Conservation (phyloP, 2,329 filamentous ascomycete genomes). For the Monilinia laxa region DNA sequence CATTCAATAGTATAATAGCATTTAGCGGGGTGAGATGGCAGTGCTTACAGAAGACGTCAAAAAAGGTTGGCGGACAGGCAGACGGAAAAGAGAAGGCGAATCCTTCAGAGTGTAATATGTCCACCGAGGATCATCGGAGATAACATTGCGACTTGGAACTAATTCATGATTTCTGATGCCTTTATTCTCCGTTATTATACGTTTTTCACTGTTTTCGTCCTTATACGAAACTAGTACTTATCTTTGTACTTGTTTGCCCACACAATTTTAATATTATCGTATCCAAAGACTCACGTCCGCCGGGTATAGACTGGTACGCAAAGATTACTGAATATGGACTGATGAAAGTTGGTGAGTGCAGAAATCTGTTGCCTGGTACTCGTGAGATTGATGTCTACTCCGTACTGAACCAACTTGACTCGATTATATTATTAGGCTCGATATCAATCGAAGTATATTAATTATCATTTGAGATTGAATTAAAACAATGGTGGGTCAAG, state of each 20-base stretch:
- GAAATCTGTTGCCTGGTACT: background rate
- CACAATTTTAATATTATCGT: too few relatives aligned
- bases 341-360: background rate
- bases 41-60: slow-evolving; percentile 32
- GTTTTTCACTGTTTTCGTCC: too few relatives aligned
- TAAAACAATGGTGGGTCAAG: too few relatives aligned
- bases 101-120: background rate
- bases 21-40: slow-evolving; percentile 43
- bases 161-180: too few relatives aligned
- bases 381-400: background rate
- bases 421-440: background rate
- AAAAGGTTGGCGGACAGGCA: background rate
- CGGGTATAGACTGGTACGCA: too few relatives aligned
- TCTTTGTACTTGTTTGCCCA: too few relatives aligned
- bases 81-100: background rate
- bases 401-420: background rate
- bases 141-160: background rate
- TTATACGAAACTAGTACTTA: too few relatives aligned
- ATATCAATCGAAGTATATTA: background rate
- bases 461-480: too few relatives aligned
- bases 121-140: background rate
- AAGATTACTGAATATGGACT: background rate
- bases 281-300: too few relatives aligned
- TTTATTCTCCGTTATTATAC: too few relatives aligned
- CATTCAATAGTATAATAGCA: slow-evolving; percentile 42